A percentile compares a stretch with the other conserved stretches of the same genome.
These are phyloP conservation scores for Podila verticillata DNA, from an alignment of 192 early-diverging fungal species.

Conservation along the genomic window DNA sequence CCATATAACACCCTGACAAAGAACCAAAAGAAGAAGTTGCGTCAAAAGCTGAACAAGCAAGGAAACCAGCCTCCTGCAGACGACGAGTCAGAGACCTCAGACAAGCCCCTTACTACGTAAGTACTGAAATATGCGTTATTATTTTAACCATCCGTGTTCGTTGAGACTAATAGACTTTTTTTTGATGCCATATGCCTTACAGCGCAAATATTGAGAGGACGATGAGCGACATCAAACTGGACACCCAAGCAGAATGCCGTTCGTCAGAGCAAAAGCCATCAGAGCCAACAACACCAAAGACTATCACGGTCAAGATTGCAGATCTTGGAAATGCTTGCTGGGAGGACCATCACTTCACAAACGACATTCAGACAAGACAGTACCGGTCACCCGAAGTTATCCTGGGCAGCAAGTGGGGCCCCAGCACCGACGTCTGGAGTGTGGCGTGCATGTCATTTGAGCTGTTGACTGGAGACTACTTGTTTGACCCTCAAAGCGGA, in stretches of 20 bases:
- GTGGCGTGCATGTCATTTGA: constrained; percentile 95
- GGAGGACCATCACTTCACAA: constrained; percentile 95
- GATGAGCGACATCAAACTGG: constrained; percentile 47
- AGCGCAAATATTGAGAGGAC: constrained; percentile 46
- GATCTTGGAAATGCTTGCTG: constrained; percentile 98
- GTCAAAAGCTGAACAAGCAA: constrained; percentile 45
- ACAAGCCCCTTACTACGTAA: constrained; percentile 26
- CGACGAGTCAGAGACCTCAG: constrained; percentile 18
- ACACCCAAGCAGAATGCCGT: constrained; percentile 19
- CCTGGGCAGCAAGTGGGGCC: constrained; percentile 89
- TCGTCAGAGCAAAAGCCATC: constrained; percentile 9
- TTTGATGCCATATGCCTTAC: background rate
- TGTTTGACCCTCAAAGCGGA: constrained; percentile 94
- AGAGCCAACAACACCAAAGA: constrained; percentile 17
- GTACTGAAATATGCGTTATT: background rate
- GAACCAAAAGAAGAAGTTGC: constrained; percentile 48
- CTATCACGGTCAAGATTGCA: constrained; percentile 90
- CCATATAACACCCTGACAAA: constrained; percentile 49
- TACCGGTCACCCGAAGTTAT: constrained; percentile 98
- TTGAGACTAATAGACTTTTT: background rate
- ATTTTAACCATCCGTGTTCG: background rate
- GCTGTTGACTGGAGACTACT: constrained; percentile 94
- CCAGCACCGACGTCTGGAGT: constrained; percentile 94
- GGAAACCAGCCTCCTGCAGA: constrained; percentile 2
- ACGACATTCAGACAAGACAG: constrained; percentile 97